Conservation (phyloP, 129 eudicot genomes). For the Flaveria bidentis region DNA sequence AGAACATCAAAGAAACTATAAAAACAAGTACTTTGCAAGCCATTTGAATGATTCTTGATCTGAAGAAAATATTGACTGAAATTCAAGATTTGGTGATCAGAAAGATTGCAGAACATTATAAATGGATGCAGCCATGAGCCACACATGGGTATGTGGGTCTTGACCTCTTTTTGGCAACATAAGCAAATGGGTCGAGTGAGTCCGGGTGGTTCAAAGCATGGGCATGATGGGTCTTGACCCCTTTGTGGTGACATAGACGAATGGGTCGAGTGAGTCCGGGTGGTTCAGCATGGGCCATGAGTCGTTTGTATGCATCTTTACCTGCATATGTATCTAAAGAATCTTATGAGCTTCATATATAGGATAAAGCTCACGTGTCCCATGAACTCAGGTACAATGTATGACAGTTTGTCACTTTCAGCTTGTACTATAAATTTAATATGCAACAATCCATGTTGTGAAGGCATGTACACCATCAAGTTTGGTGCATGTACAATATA, state of each 20-base stretch:
- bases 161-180: conserved; percentile 22
- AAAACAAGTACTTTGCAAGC: conserved; percentile 39
- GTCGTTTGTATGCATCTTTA: conserved; percentile 18
- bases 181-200: conserved; percentile 9
- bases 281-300: conserved; percentile 30
- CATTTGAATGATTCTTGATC: conserved; percentile 35
- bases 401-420: conserved; percentile 12
- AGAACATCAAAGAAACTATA: conserved; percentile 49
- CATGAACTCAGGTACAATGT: conserved; percentile 20
- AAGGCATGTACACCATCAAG: background rate
- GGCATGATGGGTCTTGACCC: conserved; percentile 13
- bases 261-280: conserved; percentile 1
- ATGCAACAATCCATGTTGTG: background rate
- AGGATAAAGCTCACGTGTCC: background rate
- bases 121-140: conserved; percentile 34
- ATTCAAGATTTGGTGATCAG: conserved; percentile 31
- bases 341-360: conserved; percentile 15
- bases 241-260: conserved; percentile 14
- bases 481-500: conserved; percentile 10
- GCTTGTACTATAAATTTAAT: background rate
- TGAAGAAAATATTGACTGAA: conserved; percentile 12
- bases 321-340: conserved; percentile 15
- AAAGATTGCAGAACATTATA: conserved; percentile 42
- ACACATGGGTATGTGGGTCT: conserved; percentile 30
- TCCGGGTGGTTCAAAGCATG: conserved; percentile 23